Percentiles rank a stretch among this genome's conserved stretches.
Conservation (phyloP, 768 basidiomycete genomes). For the Calvatia gigantea region DNA sequence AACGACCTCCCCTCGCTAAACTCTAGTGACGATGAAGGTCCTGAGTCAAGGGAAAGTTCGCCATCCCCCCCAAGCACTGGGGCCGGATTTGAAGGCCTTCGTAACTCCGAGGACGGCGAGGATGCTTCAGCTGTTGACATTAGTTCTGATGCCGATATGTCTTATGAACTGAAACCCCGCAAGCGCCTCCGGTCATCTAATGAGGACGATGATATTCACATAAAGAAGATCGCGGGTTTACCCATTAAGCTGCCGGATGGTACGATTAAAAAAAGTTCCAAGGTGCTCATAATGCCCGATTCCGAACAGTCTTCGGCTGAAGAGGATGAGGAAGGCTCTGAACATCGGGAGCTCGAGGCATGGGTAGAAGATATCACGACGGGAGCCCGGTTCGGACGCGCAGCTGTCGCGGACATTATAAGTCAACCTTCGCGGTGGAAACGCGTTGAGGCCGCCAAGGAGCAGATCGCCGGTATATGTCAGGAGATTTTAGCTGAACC, state of each 20-base stretch:
- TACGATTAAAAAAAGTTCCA: constrained; percentile 55
- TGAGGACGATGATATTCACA: constrained; percentile 27
- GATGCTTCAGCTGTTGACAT: constrained; percentile 29
- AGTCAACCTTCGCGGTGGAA: constrained; percentile 59
- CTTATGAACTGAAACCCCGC: constrained; percentile 66
- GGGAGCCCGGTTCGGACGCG: constrained; percentile 85
- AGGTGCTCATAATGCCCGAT: constrained; percentile 18
- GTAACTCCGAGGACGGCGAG: constrained; percentile 28
- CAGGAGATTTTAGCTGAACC: constrained; percentile 94
- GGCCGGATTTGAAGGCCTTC: constrained; percentile 21
- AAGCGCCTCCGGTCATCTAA: constrained; percentile 45
- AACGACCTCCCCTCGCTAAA: constrained; percentile 70
- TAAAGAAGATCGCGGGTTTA: constrained; percentile 46
- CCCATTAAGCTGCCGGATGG: constrained; percentile 89
- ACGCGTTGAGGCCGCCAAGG: constrained; percentile 77
- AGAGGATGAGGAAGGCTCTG: constrained; percentile 27
- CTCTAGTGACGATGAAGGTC: constrained; percentile 54
- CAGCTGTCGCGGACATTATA: constrained; percentile 72
- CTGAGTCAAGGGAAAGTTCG: constrained; percentile 32
- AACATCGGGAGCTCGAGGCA: constrained; percentile 18
- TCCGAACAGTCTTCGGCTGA: constrained; percentile 25
- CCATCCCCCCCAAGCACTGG: constrained; percentile 35
- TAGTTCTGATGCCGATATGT: constrained; percentile 69
- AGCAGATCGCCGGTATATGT: constrained; percentile 91
- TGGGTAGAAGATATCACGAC: constrained; percentile 71